Evolutionary conservation across 805 yeast species (phyloP), one percentile per base, ranked within the genome.

Genomic region (Allodekkera sacchari): DNA sequence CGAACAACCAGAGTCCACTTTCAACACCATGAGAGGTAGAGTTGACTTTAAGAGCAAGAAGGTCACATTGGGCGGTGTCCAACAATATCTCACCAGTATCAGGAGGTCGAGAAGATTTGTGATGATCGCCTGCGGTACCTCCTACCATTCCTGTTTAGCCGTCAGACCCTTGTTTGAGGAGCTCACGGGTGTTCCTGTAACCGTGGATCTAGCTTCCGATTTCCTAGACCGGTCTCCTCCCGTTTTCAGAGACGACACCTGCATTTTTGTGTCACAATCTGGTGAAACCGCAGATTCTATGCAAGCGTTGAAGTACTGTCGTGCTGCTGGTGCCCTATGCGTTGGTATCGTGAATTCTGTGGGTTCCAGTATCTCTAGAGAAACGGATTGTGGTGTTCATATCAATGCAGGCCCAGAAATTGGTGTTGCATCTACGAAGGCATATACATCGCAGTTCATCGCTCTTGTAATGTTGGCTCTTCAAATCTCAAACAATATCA

Each of bases 111-210:
- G 96, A 63, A 77, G 98, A 61, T 72, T 92, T 49, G 83, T 88
- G 38, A 92, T 92, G 97, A 83, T 92, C 63, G 99, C 98, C 2
- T 92, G 99, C 65, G 99, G 99, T 65, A 92, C 99, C 6, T 92
- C 98, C 0, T 92, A 88, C 57, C 98, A 92, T 63, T 92, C 98
- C 12, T 92, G 99, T 67, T 64, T 92, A 55, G 98, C 98, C 14
- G 89, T 95, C 15, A 77, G 99, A 61, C 83, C 96, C 11, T 79
- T 87, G 42, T 88, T 92, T 55, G 99, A 92, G 63, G 98, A 92
- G 57, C 70, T 92, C 50, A 85, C 96, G 20, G 97, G 89, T 53
- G 82, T 87, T 38, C 96, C 96, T 6, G 95, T 87, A 6, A 64
- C 83, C 27, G 94, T 88, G 23, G 96, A 88, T 57, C 71, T 88